Conservation (phyloP, 176 grass and related monocot species). For the Oryza rufipogon region DNA sequence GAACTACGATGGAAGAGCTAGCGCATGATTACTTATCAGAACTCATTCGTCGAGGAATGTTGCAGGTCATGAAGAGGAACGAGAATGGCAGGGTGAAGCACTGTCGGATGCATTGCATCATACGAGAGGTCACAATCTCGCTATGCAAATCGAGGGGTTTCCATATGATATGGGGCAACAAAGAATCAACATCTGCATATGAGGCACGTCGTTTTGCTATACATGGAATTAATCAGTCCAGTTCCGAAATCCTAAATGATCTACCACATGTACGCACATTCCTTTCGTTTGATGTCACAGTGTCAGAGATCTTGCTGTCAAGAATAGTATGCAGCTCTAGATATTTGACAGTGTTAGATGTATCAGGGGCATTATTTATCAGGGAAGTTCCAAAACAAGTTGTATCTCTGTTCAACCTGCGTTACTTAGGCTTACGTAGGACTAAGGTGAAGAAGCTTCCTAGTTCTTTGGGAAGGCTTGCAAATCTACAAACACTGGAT, state of each 20-base stretch:
- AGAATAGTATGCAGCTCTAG: neutral
- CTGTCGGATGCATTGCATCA: neutral
- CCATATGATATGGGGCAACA: neutral
- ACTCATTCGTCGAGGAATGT: conserved; percentile 9
- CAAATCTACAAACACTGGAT: conserved; percentile 38
- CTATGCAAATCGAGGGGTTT: neutral
- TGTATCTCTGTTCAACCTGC: neutral
- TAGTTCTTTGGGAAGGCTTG: neutral
- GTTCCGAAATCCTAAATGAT: neutral
- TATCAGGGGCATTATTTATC: neutral
- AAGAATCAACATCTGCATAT: neutral
- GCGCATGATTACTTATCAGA: neutral
- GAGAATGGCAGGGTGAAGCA: neutral
- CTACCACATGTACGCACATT: neutral
- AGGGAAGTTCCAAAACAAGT: neutral
- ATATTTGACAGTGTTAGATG: conserved; percentile 10
- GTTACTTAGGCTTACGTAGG: neutral
- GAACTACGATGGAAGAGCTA: conserved; percentile 1
- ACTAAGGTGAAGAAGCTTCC: conserved; percentile 1
- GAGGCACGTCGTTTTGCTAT: neutral
- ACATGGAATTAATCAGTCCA: neutral
- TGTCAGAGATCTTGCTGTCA: neutral
- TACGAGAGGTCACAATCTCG: neutral
- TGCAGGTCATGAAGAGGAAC: neutral
- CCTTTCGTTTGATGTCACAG: neutral